Conservation (phyloP, 495 filamentous ascomycete species). For the Geopyxis carbonaria region DNA sequence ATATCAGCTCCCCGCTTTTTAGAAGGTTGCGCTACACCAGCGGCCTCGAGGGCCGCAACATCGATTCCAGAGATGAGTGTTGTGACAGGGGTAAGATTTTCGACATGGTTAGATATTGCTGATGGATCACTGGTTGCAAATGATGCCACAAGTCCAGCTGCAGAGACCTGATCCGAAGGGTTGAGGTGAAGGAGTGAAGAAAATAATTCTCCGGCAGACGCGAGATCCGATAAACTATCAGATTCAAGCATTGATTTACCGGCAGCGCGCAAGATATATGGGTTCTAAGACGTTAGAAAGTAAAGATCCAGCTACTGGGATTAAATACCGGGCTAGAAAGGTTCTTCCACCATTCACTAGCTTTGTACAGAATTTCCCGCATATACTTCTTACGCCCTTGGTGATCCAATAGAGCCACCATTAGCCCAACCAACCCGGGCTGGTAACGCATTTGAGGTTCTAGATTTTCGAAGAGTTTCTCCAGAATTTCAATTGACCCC, state of each 20-base stretch:
- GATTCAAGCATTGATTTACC: conserved; percentile 65
- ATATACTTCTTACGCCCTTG: conserved; percentile 63
- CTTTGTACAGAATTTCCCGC: conserved; percentile 55
- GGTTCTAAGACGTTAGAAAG: conserved; percentile 8
- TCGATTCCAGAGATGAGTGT: conserved; percentile 52
- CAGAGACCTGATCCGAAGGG: conserved; percentile 43
- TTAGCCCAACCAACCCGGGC: conserved; percentile 69
- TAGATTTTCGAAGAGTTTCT: conserved; percentile 39
- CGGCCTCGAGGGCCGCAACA: conserved; percentile 49
- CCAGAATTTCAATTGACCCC: conserved; percentile 57
- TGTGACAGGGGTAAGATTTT: conserved; percentile 45
- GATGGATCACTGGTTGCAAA: conserved; percentile 49
- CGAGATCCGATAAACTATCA: conserved; percentile 44
- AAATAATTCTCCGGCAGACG: conserved; percentile 59
- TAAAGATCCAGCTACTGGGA: not conserved
- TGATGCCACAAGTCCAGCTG: conserved; percentile 71
- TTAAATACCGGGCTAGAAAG: conserved; percentile 22
- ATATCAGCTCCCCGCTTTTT: conserved; percentile 43
- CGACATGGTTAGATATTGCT: conserved; percentile 42
- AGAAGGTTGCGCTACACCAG: conserved; percentile 53
- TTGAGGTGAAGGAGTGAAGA: conserved; percentile 43
- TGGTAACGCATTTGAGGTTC: conserved; percentile 58
- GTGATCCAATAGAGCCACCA: conserved; percentile 61
- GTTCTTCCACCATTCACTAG: conserved; percentile 62
- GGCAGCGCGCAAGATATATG: conserved; percentile 57